Base-by-base conservation (phyloP, 1,284 basidiomycete species). In the Lentinus polychrous region DNA sequence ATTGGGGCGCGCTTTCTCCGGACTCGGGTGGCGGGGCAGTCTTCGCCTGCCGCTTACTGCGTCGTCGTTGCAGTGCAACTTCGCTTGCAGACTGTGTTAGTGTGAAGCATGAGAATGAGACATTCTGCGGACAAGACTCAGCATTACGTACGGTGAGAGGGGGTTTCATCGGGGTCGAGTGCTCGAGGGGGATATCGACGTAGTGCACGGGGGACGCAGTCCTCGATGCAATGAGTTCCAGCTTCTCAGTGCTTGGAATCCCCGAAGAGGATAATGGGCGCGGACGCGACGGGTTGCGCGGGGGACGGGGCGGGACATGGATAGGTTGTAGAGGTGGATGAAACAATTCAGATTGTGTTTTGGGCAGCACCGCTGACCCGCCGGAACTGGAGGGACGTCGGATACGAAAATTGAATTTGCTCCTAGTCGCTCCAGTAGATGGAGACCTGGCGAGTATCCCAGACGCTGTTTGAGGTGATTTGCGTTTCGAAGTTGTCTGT, bases 1-100 rank as follows among this genome's bases (percentile, higher is more conserved):
- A 78, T 42, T 59, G 60, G 37, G 55, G n/a, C 23, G n/a, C 50
- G n/a, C 27, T 36, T 37, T 54, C 39, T 20, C 10, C 50, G 43
- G 50, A 51, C 35, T 44, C 48, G 22, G 18, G 22, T 17, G 18
- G 34, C 34, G 38, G 18, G 6, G 18, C 22, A 12, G 17, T 40
- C 17, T 15, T 40, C 22, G 6, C n/a, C 14, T 15, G 46, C 8
- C n/a, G 15, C 8, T 24, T 17, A 8, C 38, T 41, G 20, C 35
- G 23, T 10, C 38, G 37, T 17, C 46, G 32, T 42, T 41, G 46
- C 11, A 48, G 17, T 20, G 38, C 38, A 42, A 20, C 14, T 17
- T 42, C 46, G 17, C 18, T 36, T 10, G 36, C n/a, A 27, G 42
- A 12, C 39, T 40, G 20, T 22, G 22, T 12, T 18, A 40, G 17